These are phyloP conservation scores for Myriosclerotinia scirpicola DNA, from an alignment of 2,329 filamentous ascomycete genomes.

Conservation along the genomic window DNA sequence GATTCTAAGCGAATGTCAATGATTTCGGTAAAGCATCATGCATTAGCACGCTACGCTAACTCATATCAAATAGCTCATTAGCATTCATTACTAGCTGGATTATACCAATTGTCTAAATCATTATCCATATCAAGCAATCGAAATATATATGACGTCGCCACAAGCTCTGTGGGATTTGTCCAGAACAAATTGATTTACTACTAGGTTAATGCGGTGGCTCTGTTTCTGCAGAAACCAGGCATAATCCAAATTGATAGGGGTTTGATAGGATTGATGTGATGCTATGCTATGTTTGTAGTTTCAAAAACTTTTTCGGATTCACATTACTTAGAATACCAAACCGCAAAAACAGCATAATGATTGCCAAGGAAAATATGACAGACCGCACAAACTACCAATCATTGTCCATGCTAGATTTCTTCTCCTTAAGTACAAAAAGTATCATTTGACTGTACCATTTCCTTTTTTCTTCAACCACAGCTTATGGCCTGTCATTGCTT, in stretches of 20 bases:
- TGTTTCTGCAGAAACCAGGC: neutral
- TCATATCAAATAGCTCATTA: neutral
- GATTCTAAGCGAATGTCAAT: neutral
- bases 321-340: neutral
- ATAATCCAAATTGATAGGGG: neutral
- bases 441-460: too few species aligned
- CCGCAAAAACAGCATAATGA: neutral
- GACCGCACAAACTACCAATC: neutral
- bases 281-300: neutral
- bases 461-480: too few species aligned
- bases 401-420: neutral
- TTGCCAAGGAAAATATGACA: neutral
- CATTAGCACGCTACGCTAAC: neutral
- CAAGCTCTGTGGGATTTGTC: neutral
- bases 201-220: too few species aligned
- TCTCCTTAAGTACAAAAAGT: neutral
- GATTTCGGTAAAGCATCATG: neutral
- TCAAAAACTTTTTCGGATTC: neutral
- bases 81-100: neutral
- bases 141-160: neutral
- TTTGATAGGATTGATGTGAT: neutral
- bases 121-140: neutral
- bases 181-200: neutral
- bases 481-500: too few species aligned
- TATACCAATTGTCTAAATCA: neutral